Percentiles rank a stretch among this genome's conserved stretches.
Conservation (phyloP, 148 eudicot species). For the Agrostemma githago region DNA sequence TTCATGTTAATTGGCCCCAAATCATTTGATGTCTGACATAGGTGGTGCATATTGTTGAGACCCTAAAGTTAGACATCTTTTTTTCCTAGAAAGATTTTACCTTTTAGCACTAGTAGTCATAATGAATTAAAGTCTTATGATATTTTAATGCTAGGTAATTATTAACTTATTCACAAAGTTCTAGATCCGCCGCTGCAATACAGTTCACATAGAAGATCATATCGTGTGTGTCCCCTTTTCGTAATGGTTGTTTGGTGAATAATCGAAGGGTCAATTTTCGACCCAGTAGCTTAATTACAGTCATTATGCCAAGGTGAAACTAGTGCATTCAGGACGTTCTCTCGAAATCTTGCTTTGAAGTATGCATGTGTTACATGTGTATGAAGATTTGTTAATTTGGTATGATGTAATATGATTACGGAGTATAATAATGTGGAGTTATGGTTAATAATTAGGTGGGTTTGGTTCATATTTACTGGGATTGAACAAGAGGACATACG, state of each 20-base stretch:
- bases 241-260: no score
- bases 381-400: neutral
- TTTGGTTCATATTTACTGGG: slow-evolving; percentile 83
- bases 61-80: no score
- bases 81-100: no score
- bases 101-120: neutral
- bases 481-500: slow-evolving; percentile 68
- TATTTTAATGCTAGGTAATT: neutral
- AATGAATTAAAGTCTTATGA: neutral
- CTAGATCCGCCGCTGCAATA: neutral
- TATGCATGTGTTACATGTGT: neutral
- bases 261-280: no score
- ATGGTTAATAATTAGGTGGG: slow-evolving; percentile 43
- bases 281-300: no score
- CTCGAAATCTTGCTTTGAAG: neutral
- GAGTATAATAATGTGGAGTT: neutral
- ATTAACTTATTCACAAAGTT: no score
- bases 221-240: no score
- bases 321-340: neutral
- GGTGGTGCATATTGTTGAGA: no score
- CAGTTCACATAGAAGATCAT: no score
- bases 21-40: no score
- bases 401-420: neutral
- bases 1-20: no score
- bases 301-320: neutral